A percentile compares a stretch with the other conserved stretches of the same genome.
phyloP scores from a whole-genome alignment of 1,139 yeast genomes.

The Pichia sp. region DNA sequence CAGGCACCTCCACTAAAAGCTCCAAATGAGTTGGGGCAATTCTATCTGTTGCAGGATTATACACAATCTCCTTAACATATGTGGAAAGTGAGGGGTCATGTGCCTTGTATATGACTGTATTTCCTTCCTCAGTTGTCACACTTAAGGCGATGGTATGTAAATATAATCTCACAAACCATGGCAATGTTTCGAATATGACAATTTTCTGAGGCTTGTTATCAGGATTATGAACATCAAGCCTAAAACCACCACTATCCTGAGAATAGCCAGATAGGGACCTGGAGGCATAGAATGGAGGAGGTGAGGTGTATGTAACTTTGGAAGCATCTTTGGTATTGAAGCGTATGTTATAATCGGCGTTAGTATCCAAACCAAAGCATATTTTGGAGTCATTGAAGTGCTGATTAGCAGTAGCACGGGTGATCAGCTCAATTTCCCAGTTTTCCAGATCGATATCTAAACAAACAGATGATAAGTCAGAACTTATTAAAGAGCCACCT shows the following conservation, averaged over 20 bases:
- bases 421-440: constrained; percentile 39
- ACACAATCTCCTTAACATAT: constrained; percentile 50
- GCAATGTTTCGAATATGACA: constrained; percentile 72
- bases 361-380: constrained; percentile 24
- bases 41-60: constrained; percentile 76
- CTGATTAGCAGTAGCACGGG: constrained; percentile 15
- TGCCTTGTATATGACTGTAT: constrained; percentile 15
- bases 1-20: constrained; percentile 55
- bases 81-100: constrained; percentile 26
- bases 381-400: constrained; percentile 11
- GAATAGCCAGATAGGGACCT: constrained; percentile 90
- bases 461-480: constrained; percentile 36
- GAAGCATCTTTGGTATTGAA: constrained; percentile 23
- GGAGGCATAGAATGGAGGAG: constrained; percentile 68
- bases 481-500: constrained; percentile 55
- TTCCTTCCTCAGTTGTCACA: constrained; percentile 12
- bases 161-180: constrained; percentile 90
- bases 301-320: constrained; percentile 28
- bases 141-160: constrained; percentile 54
- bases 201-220: constrained; percentile 40
- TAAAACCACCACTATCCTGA: constrained; percentile 83
- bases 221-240: constrained; percentile 71
- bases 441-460: constrained; percentile 35
- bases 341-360: constrained; percentile 21
- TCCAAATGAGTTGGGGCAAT: constrained; percentile 80